Conservation (phyloP, 1,139 yeast genomes). For the Hyphopichia wangnamkhiaoensis region DNA sequence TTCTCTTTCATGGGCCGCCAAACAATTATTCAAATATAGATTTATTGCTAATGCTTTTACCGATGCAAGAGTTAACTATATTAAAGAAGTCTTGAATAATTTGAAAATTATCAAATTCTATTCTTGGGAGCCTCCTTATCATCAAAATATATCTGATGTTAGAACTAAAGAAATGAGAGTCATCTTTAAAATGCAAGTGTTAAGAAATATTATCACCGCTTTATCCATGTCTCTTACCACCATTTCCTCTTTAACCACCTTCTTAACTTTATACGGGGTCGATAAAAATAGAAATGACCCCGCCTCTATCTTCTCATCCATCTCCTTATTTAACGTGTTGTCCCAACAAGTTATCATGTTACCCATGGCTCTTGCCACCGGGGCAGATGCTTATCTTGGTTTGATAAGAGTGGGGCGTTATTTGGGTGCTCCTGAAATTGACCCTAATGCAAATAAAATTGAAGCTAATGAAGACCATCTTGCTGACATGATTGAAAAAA, state of each 20-base stretch:
- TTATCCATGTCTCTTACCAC: conserved; percentile 59
- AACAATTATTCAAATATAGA: conserved; percentile 43
- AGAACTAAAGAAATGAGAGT: conserved; percentile 51
- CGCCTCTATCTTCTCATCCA: conserved; percentile 73
- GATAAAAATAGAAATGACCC: conserved; percentile 48
- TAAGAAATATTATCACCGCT: conserved; percentile 59
- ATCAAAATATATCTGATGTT: conserved; percentile 38
- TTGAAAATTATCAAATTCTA: conserved; percentile 71
- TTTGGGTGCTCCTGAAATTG: conserved; percentile 42
- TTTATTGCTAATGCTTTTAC: conserved; percentile 48
- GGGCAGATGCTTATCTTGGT: conserved; percentile 65
- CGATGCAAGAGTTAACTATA: conserved; percentile 58
- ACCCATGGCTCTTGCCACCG: conserved; percentile 68
- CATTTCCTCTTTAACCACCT: conserved; percentile 67
- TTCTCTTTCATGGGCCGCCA: conserved; percentile 38
- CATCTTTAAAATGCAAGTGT: conserved; percentile 47
- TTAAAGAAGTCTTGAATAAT: conserved; percentile 65
- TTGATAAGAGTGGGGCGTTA: conserved; percentile 57
- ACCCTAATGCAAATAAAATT: conserved; percentile 25
- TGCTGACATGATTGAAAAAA: conserved; percentile 26
- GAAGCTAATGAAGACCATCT: conserved; percentile 22
- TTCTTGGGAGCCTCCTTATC: conserved; percentile 63
- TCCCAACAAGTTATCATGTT: conserved; percentile 52
- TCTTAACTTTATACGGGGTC: conserved; percentile 61
- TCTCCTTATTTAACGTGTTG: conserved; percentile 65